phyloP scores from a whole-genome alignment of 306 rosid species.

The Fragaria ananassa region DNA sequence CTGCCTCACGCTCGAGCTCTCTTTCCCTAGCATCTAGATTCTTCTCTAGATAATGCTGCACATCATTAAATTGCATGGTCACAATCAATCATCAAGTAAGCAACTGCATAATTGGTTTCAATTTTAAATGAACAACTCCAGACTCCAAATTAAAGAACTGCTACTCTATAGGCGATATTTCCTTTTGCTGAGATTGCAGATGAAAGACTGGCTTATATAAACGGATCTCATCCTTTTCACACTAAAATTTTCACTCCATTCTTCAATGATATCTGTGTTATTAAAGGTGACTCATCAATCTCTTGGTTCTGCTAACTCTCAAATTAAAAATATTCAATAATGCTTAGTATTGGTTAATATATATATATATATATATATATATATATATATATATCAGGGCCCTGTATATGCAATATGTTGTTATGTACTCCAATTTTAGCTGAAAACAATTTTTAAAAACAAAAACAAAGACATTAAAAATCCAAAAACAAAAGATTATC shows the following conservation, averaged over 20 bases:
- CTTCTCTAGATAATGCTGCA: constrained; percentile 91
- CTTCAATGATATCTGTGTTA: too few relatives aligned
- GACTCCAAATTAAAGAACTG: background rate
- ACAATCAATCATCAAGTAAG: constrained; percentile 13
- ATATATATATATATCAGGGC: too few relatives aligned
- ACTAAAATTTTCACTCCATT: background rate
- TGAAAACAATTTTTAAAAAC: too few relatives aligned
- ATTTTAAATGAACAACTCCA: background rate
- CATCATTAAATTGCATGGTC: constrained; percentile 21
- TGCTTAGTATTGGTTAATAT: background rate
- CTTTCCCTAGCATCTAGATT: constrained; percentile 80
- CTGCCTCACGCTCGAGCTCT: constrained; percentile 88
- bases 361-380: background rate
- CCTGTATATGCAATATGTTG: background rate
- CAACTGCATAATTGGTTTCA: constrained; percentile 8
- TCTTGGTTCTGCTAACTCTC: background rate
- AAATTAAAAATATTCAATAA: background rate
- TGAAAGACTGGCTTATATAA: background rate
- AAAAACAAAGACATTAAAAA: background rate
- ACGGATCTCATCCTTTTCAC: background rate
- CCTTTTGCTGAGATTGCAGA: background rate
- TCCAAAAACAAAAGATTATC: background rate
- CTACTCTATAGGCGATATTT: background rate
- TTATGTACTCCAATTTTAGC: background rate
- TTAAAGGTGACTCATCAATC: background rate